Conservation (phyloP, 495 filamentous ascomycete genomes). For the Talaromyces borbonicus region DNA sequence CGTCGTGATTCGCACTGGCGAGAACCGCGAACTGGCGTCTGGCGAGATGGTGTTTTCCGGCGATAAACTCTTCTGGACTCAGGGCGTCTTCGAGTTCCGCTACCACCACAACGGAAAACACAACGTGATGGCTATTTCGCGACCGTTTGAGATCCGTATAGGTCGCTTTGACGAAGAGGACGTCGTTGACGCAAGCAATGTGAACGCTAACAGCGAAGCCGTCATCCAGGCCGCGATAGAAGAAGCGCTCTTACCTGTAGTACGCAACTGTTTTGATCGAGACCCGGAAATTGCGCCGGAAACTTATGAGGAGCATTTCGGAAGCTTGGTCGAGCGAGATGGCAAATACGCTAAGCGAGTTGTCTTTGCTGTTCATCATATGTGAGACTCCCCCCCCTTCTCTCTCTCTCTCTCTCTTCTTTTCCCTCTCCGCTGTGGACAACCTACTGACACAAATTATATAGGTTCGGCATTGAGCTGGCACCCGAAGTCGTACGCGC, state of each 20-base stretch:
- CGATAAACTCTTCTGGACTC: conserved; percentile 95
- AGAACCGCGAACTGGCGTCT: conserved; percentile 26
- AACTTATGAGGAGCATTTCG: conserved; percentile 71
- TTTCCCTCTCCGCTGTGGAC: background rate
- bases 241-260: conserved; percentile 64
- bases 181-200: conserved; percentile 41
- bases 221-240: conserved; percentile 53
- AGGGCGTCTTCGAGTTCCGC: conserved; percentile 90
- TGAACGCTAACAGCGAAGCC: conserved; percentile 18
- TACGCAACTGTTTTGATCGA: conserved; percentile 84
- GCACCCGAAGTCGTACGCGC: conserved; percentile 86
- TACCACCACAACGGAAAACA: conserved; percentile 94
- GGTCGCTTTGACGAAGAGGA: conserved; percentile 61
- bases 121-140: conserved; percentile 91
- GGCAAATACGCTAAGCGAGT: conserved; percentile 81
- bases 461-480: conserved; percentile 85
- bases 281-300: conserved; percentile 86
- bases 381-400: conserved; percentile 37
- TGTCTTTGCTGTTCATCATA: conserved; percentile 89
- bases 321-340: conserved; percentile 70
- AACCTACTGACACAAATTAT: background rate
- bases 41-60: conserved; percentile 85
- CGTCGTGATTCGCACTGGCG: conserved; percentile 33
- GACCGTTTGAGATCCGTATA: conserved; percentile 85
- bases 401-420: background rate